phyloP scores from a whole-genome alignment of 352 stramenopile genomes.

The Phytophthora rubi region DNA sequence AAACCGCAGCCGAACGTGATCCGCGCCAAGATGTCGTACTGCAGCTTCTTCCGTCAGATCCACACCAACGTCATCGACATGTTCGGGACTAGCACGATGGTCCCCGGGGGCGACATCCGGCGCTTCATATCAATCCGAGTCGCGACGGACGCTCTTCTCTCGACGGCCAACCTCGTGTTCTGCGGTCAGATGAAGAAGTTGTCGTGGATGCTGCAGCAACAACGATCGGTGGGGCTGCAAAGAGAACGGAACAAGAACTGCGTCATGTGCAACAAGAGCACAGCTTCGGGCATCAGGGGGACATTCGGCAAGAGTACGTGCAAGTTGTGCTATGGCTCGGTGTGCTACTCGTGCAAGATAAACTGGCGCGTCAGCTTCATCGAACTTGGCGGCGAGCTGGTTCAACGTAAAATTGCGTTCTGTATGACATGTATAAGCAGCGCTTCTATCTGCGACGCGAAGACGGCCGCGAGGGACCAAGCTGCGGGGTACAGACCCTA shows the following conservation, averaged over 20 bases:
- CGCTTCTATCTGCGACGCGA: conserved; percentile 14
- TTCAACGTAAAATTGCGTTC: conserved; percentile 33
- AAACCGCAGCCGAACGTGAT: conserved; percentile 40
- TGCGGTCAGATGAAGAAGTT: conserved; percentile 44
- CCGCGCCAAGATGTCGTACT: conserved; percentile 49
- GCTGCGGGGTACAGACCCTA: neutral
- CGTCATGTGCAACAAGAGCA: conserved; percentile 19
- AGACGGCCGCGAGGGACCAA: conserved; percentile 10
- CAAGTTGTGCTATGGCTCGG: conserved; percentile 25
- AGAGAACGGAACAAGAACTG: conserved; percentile 3
- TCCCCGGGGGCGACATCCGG: conserved; percentile 21
- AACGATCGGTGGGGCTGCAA: conserved; percentile 20
- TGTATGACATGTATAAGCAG: conserved; percentile 35
- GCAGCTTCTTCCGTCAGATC: conserved; percentile 55
- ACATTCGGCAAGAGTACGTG: conserved; percentile 24
- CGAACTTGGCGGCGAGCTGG: conserved; percentile 14
- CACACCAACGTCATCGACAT: conserved; percentile 45
- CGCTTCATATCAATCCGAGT: neutral
- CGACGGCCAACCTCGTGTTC: conserved; percentile 28
- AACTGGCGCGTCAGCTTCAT: conserved; percentile 34
- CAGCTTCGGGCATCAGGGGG: conserved; percentile 11
- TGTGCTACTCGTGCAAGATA: conserved; percentile 29
- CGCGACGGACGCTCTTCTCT: conserved; percentile 4
- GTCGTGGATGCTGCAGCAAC: conserved; percentile 13
- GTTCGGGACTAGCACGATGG: conserved; percentile 42